Base-by-base conservation (phyloP, 2,329 filamentous ascomycete species). In the Paraphoma chrysanthemicola region DNA sequence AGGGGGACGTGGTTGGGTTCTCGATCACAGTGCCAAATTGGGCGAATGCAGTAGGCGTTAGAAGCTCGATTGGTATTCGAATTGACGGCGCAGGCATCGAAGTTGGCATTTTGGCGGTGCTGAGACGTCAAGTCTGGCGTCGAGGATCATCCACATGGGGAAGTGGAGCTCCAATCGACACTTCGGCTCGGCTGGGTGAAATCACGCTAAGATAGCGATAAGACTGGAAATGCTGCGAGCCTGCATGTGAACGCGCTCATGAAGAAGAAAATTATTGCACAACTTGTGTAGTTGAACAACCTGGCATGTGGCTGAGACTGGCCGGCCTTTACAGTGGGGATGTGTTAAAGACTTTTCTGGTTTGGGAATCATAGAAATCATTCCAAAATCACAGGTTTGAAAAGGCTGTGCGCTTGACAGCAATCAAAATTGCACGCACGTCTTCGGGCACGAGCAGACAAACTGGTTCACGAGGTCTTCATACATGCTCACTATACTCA, bases 1-100 rank as follows among this genome's bases (percentile, higher is more conserved):
- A 66, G 30, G 43, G 85, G 83, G 58, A 83, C 42, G 71, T 81
- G 17, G 83, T 73, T 31, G 92, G 91, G 72, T 94, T 92, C 72
- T 88, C 81, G 66, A 97, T 85, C 45, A 95, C 92, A 53, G 90
- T 89, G 73, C 95, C 95, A 77, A 96, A 99, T 43, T 86, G 83
- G 12, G 87, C 81, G 78, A 97, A 98, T 50, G 85, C 79, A 4
- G 82, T 79, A 44, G 85, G 84, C 8, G 87, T 90, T 50, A 97
- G 85, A n/a, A 87, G 86, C 64, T 84, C 80, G 8, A 90, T 84
- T 23, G 80, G 80, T 64, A 95, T 77, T 46, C 72, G 66, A 59
- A 78, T 72, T 67, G 69, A 73, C 46, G 76, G 73, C 60, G 74
- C 54, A 66, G 79, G 64, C 68, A 77, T 77, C 41, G 76, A 73